Base-by-base conservation (phyloP, 1,284 basidiomycete genomes). In the Vanrija pseudolonga region DNA sequence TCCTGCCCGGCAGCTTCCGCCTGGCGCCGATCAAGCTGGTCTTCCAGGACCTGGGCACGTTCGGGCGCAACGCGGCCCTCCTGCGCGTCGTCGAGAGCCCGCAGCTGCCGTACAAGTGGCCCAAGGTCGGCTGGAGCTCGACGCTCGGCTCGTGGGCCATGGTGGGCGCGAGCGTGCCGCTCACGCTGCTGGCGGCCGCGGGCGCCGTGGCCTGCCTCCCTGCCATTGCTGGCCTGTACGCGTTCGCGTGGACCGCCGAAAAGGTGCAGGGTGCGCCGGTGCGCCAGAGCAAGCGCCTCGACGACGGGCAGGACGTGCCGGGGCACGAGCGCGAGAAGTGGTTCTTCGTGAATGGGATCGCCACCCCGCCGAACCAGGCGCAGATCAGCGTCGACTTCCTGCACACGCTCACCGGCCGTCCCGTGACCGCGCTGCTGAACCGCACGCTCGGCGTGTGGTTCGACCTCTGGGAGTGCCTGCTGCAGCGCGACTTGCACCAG, bases 301-400 rank as follows among this genome's bases (percentile, higher is more conserved):
- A 50, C 19, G 36, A 43, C 12, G 23, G 42, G 15, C 39, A 53
- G 38, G 38, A 51, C 4, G 36, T 51, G 6, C 9, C 28, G 6
- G 55, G 49, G 9, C 49, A 51, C 6, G 57, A 61, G 22, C 51
- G 51, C 39, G 64, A 55, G 48, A 50, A 47, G 7, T 70, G 68
- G 68, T 50, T 70, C 38, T 66, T 60, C 47, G 63, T 71, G 22
- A 71, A 71, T 52, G 69, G 69, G n/a, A 59, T 71, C 20, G 61
- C 53, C 2, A 71, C 67, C n/a, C 62, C 63, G 2, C 39, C 43
- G 15, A 56, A 51, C 7, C 64, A 62, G 11, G 57, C 63, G 2
- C 52, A 64, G 23, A 62, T 62, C 22, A 66, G 60, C 45, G 58
- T 61, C 43, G 47, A 60, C 41, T 41, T 38, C 19, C 61, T 71